Evolutionary conservation across 495 filamentous ascomycete species (phyloP).

Genomic region (Talaromyces adpressus): DNA sequence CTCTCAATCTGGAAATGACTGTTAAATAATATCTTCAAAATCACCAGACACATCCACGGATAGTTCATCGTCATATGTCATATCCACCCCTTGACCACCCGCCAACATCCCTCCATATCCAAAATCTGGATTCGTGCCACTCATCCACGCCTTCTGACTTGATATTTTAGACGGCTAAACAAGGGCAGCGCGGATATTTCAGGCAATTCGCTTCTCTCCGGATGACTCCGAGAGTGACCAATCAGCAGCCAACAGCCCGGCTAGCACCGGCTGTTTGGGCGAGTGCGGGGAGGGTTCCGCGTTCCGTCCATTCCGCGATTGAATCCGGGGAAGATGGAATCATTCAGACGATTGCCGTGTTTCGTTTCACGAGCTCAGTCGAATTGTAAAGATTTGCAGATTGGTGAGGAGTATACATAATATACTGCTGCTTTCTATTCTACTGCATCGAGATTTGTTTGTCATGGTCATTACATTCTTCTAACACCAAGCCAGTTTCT

Average conservation of each 20-base stretch:
- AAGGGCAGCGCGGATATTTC: conserved; percentile 4
- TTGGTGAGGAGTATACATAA: background rate
- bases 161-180: background rate
- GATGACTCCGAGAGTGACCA: background rate
- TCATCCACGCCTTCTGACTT: background rate
- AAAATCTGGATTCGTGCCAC: background rate
- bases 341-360: background rate
- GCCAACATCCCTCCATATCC: conserved; percentile 1
- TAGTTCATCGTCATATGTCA: background rate
- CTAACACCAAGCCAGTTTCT: background rate
- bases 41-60: background rate
- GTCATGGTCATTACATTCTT: background rate
- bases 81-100: background rate
- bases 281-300: background rate
- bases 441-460: background rate
- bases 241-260: background rate
- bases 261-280: background rate
- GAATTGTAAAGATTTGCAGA: background rate
- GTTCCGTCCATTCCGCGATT: background rate
- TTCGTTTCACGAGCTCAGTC: background rate
- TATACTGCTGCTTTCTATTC: background rate
- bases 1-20: background rate
- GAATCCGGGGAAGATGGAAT: background rate
- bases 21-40: background rate
- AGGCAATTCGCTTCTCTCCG: background rate